These are phyloP conservation scores for Cercospora sp. DNA, from an alignment of 2,329 filamentous ascomycete genomes.

Conservation along the genomic window DNA sequence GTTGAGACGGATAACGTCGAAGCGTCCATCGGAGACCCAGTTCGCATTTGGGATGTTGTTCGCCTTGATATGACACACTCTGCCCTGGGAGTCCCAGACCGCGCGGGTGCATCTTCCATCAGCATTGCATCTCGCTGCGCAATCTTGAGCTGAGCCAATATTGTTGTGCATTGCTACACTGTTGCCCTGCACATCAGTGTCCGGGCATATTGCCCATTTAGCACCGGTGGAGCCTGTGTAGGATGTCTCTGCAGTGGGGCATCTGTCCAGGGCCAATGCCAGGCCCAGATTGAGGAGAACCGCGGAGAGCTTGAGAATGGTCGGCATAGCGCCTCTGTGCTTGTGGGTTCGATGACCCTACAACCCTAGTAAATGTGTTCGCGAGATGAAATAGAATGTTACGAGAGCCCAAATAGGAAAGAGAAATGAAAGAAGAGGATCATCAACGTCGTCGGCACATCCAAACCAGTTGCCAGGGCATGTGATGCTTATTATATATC, in stretches of 20 bases:
- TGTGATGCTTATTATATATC: neutral
- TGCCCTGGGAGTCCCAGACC: slow-evolving; percentile 19
- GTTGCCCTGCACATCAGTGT: neutral
- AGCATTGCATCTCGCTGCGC: slow-evolving; percentile 1
- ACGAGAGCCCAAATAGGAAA: neutral
- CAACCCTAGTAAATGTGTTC: neutral
- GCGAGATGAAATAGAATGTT: neutral
- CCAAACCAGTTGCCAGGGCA: neutral
- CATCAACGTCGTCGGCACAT: neutral
- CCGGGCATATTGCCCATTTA: slow-evolving; percentile 7
- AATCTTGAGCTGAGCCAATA: neutral
- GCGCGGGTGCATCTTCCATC: slow-evolving; percentile 3
- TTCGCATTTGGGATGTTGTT: neutral
- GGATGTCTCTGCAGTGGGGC: neutral
- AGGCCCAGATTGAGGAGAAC: neutral
- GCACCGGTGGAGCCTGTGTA: neutral
- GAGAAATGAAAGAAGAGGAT: neutral
- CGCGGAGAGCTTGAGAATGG: neutral
- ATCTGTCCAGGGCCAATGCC: neutral
- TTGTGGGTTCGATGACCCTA: neutral
- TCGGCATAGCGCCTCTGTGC: neutral
- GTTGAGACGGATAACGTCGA: slow-evolving; percentile 1
- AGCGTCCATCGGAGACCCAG: slow-evolving; percentile 10
- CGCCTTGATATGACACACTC: slow-evolving; percentile 19
- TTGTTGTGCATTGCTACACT: slow-evolving; percentile 3